Evolutionary conservation across 2,329 filamentous ascomycete genomes (phyloP), one percentile per base, ranked within the genome.

Genomic region (Clonostachys sp.): DNA sequence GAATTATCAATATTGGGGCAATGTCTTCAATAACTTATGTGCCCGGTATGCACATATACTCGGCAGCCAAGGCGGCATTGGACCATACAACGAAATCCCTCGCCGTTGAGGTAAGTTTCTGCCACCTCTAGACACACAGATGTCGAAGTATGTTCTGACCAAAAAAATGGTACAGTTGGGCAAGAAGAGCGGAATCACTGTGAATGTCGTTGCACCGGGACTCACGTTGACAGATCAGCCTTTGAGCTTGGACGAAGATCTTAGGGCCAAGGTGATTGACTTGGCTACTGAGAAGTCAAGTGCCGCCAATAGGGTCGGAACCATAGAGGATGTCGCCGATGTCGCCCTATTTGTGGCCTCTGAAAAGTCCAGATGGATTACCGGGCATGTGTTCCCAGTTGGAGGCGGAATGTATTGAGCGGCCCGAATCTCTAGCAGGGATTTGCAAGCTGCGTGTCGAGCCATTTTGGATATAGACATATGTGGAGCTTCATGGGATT

Each of bases 291-390:
- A 62, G n/a, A 50, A 66, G 1, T 41, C 60, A 2, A 30, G 24
- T 30, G 24, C 24, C 9, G 24, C 8, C 9, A 30, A 30, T 10
- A 30, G 24, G 6, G 24, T 30, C 9, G 70, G 69, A 0, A 64
- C 58, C 0, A 48, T 57, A 3, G 64, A 64, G 16, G 72, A 75
- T 47, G 58, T 75, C 39, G 72, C 64, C 0, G 70, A 74, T 50
- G 68, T 66, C 1, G 65, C 67, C 24, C 49, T 71, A 24, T 48
- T 72, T 40, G 46, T 73, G 5, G 67, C 59, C 2, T 63, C 56
- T 10, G 65, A 71, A 49, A 65, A 66, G 48, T 63, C 61, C 30
- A 55, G 70, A 6, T 74, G 71, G 71, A 66, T 74, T n/a, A 72
- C 70, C 0, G 71, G 63, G 10, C 68, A 73, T 10, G 24, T 30